Percentiles rank a stretch among this genome's conserved stretches.
phyloP scores from a whole-genome alignment of 495 filamentous ascomycete species.

The Glonium stellatum region DNA sequence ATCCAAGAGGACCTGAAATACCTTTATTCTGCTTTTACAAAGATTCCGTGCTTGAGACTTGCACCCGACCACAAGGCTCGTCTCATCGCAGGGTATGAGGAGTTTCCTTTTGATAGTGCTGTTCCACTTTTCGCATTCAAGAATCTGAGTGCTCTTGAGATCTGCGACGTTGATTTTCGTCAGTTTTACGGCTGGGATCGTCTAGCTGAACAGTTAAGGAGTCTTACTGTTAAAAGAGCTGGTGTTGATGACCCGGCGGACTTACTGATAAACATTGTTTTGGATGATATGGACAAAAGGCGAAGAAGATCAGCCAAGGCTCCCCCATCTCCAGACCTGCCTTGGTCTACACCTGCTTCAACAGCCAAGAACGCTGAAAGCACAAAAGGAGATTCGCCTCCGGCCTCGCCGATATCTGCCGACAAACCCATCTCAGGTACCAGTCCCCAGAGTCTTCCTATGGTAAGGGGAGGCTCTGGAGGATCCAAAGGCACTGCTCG shows the following conservation, averaged over 20 bases:
- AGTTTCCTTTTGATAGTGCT: slow-evolving; percentile 97
- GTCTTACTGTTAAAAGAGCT: slow-evolving; percentile 80
- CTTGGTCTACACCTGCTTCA: slow-evolving; percentile 58
- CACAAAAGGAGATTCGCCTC: slow-evolving; percentile 52
- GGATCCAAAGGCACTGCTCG: slow-evolving; percentile 41
- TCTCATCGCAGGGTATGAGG: slow-evolving; percentile 86
- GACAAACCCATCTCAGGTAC: slow-evolving; percentile 35
- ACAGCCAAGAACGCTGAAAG: slow-evolving; percentile 50
- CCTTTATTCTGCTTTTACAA: slow-evolving; percentile 95
- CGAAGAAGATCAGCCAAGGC: slow-evolving; percentile 79
- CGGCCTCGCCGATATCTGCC: slow-evolving; percentile 57
- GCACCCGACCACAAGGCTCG: slow-evolving; percentile 84
- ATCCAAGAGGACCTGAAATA: slow-evolving; percentile 84
- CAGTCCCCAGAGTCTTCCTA: slow-evolving; percentile 37
- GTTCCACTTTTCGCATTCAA: slow-evolving; percentile 93
- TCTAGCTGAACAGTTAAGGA: slow-evolving; percentile 81
- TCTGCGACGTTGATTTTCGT: slow-evolving; percentile 89
- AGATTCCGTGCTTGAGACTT: slow-evolving; percentile 84
- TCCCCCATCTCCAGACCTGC: slow-evolving; percentile 65
- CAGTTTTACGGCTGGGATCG: slow-evolving; percentile 97
- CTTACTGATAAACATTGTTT: slow-evolving; percentile 80
- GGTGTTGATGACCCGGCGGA: slow-evolving; percentile 85
- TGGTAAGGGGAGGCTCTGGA: slow-evolving; percentile 48
- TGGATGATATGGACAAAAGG: slow-evolving; percentile 92
- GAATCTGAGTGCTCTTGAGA: slow-evolving; percentile 86